Evolutionary conservation across 2,329 filamentous ascomycete species (phyloP).

Genomic region (Microdochium paspali): DNA sequence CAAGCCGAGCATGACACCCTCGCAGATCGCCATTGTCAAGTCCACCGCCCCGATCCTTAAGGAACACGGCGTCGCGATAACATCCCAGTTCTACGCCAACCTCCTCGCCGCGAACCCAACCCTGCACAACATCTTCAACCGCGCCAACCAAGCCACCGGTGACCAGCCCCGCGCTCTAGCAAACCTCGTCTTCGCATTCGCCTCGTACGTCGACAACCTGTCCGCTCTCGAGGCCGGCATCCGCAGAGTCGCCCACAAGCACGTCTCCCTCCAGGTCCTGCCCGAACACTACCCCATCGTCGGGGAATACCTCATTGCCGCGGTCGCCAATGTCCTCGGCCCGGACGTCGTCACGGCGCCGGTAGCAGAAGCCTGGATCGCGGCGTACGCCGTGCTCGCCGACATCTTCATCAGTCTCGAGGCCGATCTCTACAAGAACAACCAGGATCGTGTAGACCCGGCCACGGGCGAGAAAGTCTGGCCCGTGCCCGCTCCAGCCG

Average conservation of each 20-base stretch:
- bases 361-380: conserved; percentile 61
- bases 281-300: conserved; percentile 65
- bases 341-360: conserved; percentile 51
- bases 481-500: conserved; percentile 7
- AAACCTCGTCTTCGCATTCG: conserved; percentile 61
- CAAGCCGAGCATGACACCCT: conserved; percentile 36
- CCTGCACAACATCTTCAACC: conserved; percentile 63
- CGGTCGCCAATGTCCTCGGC: conserved; percentile 60
- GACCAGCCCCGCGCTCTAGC: conserved; percentile 64
- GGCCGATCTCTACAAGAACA: conserved; percentile 44
- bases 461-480: not conserved
- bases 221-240: conserved; percentile 43
- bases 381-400: conserved; percentile 63
- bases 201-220: conserved; percentile 62
- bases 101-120: conserved; percentile 55
- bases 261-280: conserved; percentile 59
- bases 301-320: conserved; percentile 56
- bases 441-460: conserved; percentile 11
- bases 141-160: conserved; percentile 57
- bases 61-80: conserved; percentile 60
- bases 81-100: conserved; percentile 62
- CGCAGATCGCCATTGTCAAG: conserved; percentile 65
- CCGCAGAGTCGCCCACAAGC: conserved; percentile 69
- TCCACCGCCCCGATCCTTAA: conserved; percentile 65
- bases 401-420: conserved; percentile 62